Base-by-base conservation (phyloP, 2,329 filamentous ascomycete genomes). In the Arachnomyces sp. region DNA sequence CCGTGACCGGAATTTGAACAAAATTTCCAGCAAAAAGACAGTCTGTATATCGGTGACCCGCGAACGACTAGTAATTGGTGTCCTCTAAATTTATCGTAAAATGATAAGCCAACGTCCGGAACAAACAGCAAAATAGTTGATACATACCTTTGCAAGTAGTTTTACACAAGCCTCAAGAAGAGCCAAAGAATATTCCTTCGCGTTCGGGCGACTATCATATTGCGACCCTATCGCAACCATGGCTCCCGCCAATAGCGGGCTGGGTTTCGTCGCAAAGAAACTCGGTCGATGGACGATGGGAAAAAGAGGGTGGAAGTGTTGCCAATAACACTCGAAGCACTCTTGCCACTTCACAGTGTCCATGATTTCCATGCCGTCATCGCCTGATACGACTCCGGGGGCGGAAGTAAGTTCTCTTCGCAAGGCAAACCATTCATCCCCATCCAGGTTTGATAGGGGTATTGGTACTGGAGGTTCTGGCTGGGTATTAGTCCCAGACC, bases 361-460 rank as follows among this genome's bases (percentile, higher is more conserved):
- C 47, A 61, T 44, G 53, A 59, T 49, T 52, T 59, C 60, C 58
- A 61, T 43, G 52, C 53, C 49, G 53, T 51, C 39, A 55, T 54
- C 38, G 53, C 48, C 43, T 49, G 52, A 50, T 53, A 60, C 31
- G 53, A 57, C 34, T 49, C 56, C 49, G 50, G 53, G 49, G 53
- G 58, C 42, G 53, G 54, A 48, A 56, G 58, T 45, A 55, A 55
- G 49, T 49, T 61, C 50, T 57, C 59, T 45, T 61, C 60, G 54
- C 60, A 67, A 45, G 52, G 54, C 43, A 58, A 50, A 47, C 53
- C 53, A 54, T 50, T 63, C 49, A 56, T 52, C 42, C 56, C 57
- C 49, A 57, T 55, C 65, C 64, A 68, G 40, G 51, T 55, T 46
- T 55, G 57, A 52, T 59, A 62, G 50, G 55, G 59, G 49, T 63